Conservation (phyloP, 495 filamentous ascomycete species). For the Immersiella caudata region DNA sequence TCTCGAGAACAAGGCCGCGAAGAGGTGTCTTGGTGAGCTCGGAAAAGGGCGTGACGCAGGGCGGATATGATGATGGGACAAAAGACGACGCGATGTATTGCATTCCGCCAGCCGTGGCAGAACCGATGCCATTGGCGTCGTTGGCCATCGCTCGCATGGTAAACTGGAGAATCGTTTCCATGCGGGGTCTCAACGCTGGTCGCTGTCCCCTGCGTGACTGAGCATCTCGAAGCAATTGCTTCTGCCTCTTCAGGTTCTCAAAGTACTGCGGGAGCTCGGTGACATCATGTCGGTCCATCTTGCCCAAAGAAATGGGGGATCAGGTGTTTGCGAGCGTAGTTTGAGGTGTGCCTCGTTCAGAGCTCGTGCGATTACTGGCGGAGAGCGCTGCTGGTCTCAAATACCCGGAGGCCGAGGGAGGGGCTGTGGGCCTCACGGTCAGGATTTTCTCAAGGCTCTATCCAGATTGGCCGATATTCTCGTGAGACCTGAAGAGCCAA, state of each 20-base stretch:
- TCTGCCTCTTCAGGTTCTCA: neutral
- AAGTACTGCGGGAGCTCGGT: conserved; percentile 1
- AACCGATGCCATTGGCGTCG: neutral
- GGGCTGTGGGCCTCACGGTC: conserved; percentile 9
- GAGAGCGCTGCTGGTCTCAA: too few species aligned
- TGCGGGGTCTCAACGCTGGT: neutral
- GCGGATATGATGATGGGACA: conserved; percentile 19
- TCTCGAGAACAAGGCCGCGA: conserved; percentile 41
- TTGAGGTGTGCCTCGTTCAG: too few species aligned
- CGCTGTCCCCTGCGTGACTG: conserved; percentile 11
- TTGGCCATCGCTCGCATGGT: neutral
- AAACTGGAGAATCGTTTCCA: neutral
- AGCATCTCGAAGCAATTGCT: conserved; percentile 5
- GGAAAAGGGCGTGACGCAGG: conserved; percentile 5
- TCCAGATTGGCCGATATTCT: neutral
- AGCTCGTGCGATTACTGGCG: too few species aligned
- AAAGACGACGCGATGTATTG: conserved; percentile 2
- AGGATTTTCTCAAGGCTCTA: neutral
- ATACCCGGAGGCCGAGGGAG: neutral
- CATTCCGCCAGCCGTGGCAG: neutral
- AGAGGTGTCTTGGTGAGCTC: conserved; percentile 17
- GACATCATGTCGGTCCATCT: conserved; percentile 18
- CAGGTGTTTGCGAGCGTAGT: too few species aligned
- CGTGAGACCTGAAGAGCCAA: neutral
- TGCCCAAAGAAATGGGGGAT: neutral